These are phyloP conservation scores for Metschnikowia continentalis DNA, from an alignment of 805 yeast species.

Conservation along the genomic window DNA sequence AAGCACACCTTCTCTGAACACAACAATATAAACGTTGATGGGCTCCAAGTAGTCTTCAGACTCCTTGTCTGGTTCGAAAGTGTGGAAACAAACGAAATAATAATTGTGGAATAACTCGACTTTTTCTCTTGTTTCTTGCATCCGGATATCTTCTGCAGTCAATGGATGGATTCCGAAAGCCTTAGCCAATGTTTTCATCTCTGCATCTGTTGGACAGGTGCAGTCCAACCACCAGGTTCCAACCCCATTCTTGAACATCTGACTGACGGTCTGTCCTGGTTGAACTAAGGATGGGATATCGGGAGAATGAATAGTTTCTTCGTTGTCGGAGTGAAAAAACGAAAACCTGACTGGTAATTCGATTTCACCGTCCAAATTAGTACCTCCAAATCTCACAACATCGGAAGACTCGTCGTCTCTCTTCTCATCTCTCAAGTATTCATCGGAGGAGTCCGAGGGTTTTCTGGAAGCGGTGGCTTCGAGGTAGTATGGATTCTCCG, in stretches of 20 bases:
- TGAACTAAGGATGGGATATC: constrained; percentile 73
- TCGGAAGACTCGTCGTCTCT: constrained; percentile 24
- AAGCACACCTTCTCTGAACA: constrained; percentile 55
- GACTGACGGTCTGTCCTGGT: constrained; percentile 61
- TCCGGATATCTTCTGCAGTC: constrained; percentile 94
- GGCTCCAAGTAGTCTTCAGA: constrained; percentile 82
- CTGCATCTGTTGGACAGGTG: constrained; percentile 88
- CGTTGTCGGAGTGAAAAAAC: constrained; percentile 75
- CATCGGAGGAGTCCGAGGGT: constrained; percentile 23
- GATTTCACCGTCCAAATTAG: constrained; percentile 27
- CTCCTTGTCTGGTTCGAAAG: constrained; percentile 82
- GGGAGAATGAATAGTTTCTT: constrained; percentile 85
- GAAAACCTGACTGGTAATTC: constrained; percentile 73
- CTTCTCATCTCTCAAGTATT: constrained; percentile 19
- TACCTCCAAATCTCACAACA: constrained; percentile 39
- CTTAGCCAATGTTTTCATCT: constrained; percentile 86
- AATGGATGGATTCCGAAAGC: constrained; percentile 97
- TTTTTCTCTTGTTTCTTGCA: constrained; percentile 96
- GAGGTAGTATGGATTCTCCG: background rate
- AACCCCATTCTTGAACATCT: constrained; percentile 65
- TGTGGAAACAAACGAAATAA: constrained; percentile 94
- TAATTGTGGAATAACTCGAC: constrained; percentile 87
- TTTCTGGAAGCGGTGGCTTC: constrained; percentile 1
- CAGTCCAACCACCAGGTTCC: constrained; percentile 97
- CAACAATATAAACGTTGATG: constrained; percentile 60